Conservation (phyloP, 805 yeast genomes). For the Yamadazyma insecticola region DNA sequence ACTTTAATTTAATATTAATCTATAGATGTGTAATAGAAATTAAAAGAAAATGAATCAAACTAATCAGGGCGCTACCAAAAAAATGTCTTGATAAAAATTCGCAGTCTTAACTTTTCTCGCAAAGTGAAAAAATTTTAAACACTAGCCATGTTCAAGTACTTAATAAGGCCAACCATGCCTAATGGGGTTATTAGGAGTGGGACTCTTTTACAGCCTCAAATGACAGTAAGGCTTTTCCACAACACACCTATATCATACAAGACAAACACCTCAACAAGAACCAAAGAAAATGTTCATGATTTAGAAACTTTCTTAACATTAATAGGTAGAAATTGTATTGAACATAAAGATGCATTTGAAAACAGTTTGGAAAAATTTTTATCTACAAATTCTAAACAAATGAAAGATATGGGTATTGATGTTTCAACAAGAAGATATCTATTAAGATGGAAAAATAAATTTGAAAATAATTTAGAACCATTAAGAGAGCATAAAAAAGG, state of each 20-base stretch:
- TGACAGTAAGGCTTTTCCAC: constrained; percentile 7
- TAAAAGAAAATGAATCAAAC: not conserved
- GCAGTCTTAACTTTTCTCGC: too few species aligned
- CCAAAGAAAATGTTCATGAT: constrained; percentile 49
- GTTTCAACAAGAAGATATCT: constrained; percentile 68
- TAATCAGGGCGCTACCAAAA: too few species aligned
- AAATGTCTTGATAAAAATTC: too few species aligned
- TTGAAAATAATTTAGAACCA: constrained; percentile 49
- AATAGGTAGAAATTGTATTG: constrained; percentile 73
- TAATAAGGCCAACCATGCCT: too few species aligned
- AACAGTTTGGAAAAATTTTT: constrained; percentile 57
- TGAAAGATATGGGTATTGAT: constrained; percentile 79
- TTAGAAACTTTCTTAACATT: constrained; percentile 66
- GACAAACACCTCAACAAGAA: constrained; percentile 51
- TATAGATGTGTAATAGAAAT: not conserved
- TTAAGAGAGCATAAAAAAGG: constrained; percentile 57
- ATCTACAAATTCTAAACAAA: constrained; percentile 43
- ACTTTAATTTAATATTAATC: constrained; percentile 13
- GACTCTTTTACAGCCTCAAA: too few species aligned
- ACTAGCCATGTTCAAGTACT: too few species aligned
- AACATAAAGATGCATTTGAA: constrained; percentile 65
- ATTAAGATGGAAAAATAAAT: constrained; percentile 66
- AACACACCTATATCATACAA: constrained; percentile 17
- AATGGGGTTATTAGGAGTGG: too few species aligned
- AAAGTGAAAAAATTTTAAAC: too few species aligned